These are phyloP conservation scores for Fraxinus latifolia DNA, from an alignment of 305 asterid species.

Conservation along the genomic window DNA sequence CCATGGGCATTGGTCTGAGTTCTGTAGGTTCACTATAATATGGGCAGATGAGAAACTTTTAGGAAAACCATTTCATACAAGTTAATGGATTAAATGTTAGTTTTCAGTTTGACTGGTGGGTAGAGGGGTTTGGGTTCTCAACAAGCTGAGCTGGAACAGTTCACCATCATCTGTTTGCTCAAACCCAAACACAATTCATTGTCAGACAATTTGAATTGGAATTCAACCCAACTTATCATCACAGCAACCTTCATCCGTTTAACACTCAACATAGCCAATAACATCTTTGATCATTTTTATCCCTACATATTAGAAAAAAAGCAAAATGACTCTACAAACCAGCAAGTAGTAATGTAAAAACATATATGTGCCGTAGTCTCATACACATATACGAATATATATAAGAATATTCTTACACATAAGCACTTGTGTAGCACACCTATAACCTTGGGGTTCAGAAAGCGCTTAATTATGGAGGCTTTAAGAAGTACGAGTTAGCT, in stretches of 20 bases:
- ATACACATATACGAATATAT: not conserved
- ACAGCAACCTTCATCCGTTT: not conserved
- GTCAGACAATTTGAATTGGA: not conserved
- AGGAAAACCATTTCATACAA: not conserved
- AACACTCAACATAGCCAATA: not conserved
- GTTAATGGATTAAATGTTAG: not conserved
- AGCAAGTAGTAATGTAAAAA: not conserved
- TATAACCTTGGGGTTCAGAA: not conserved
- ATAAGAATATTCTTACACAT: not conserved
- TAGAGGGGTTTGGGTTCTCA: not conserved
- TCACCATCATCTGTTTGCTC: not conserved
- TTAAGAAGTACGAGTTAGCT: not conserved
- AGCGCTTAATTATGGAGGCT: not conserved
- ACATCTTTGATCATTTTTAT: not conserved
- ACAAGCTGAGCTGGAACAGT: not conserved
- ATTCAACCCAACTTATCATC: not conserved
- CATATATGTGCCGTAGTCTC: not conserved
- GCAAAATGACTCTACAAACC: not conserved
- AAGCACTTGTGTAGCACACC: not conserved
- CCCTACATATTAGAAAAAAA: not conserved
- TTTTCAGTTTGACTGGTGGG: not conserved
- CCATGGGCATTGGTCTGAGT: not conserved
- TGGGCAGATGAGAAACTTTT: not conserved
- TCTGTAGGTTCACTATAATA: not conserved
- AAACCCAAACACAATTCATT: not conserved